Base-by-base conservation (phyloP, 2,329 filamentous ascomycete species). In the Penicillium brasilianum region DNA sequence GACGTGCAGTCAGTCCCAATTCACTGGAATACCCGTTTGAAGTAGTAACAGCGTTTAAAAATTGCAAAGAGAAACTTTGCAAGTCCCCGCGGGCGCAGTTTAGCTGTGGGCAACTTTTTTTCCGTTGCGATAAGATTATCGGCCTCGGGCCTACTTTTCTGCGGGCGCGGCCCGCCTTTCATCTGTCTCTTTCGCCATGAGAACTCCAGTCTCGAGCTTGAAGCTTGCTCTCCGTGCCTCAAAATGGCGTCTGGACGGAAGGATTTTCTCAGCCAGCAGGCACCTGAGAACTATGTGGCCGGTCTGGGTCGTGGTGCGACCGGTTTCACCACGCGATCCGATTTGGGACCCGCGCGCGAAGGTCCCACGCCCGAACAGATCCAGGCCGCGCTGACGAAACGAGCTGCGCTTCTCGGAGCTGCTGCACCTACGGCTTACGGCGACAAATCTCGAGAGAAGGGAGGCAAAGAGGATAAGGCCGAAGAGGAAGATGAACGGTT, bases 351-450 rank as follows among this genome's bases (percentile, higher is more conserved):
- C 54, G 94, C 94, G 61, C 87, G 94, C 71, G 94, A 97, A 81
- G 95, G 95, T 16, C 95, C 95, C 52, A 97, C 91, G 63, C 94
- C 97, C 72, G 95, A 99, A 76, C 94, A 98, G 80, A 97, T 99
- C 80, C 97, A 98, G 78, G 95, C 97, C 77, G 93, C 92, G 64
- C 90, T 99, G 69, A 93, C 93, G 52, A 97, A 97, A 79, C 89
- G 96, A 71, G 94, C 95, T 8, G 91, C 92, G 59, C 88, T 91
- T 73, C 86, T 98, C 0, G 89, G 89, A 49, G 85, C 87, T 64
- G 86, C 88, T n/a, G 84, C 88, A 25, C 88, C 89, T 0, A 89
- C 88, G 58, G 88, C 89, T 22, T 92, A 91, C 61, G 94, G 93
- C 6, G 87, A 87, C 8, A 87, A 86, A 10, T 58, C 68, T 55